These are phyloP conservation scores for Daedaleopsis nitida DNA, from an alignment of 768 basidiomycete species.

Conservation along the genomic window DNA sequence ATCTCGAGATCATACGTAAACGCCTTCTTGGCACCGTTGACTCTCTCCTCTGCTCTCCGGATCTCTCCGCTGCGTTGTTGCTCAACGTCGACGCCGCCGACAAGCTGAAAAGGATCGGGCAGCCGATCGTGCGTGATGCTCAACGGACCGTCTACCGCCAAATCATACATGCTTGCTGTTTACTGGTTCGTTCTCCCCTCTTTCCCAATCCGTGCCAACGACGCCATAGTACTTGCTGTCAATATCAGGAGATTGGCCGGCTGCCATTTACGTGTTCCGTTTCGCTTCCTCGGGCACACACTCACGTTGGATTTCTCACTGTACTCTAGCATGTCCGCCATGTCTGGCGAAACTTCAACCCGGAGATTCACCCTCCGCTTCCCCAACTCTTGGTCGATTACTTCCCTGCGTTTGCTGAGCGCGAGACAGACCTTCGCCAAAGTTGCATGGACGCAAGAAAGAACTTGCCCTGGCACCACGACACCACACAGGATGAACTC, in stretches of 20 bases:
- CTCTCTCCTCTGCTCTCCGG: not conserved
- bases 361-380: not conserved
- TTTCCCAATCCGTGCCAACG: no score
- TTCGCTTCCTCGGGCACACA: no score
- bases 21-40: not conserved
- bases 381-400: constrained; percentile 6
- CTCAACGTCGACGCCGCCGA: not conserved
- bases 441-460: not conserved
- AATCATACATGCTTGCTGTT: constrained; percentile 12
- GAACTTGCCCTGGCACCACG: constrained; percentile 12
- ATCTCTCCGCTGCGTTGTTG: not conserved
- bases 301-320: not conserved
- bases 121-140: not conserved
- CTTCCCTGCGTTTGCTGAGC: constrained; percentile 9
- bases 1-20: constrained; percentile 17
- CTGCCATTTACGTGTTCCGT: not conserved
- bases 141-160: constrained; percentile 16
- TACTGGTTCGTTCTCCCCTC: constrained; percentile 11
- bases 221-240: not conserved
- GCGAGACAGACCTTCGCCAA: constrained; percentile 8
- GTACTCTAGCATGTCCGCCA: constrained; percentile 18
- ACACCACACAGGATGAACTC: constrained; percentile 8
- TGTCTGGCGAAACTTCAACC: constrained; percentile 11
- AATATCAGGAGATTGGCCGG: no score
- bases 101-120: not conserved